Percentiles rank a stretch among this genome's conserved stretches.
Evolutionary conservation across 495 filamentous ascomycete species (phyloP).

Genomic region (Penicillium tannophilum): DNA sequence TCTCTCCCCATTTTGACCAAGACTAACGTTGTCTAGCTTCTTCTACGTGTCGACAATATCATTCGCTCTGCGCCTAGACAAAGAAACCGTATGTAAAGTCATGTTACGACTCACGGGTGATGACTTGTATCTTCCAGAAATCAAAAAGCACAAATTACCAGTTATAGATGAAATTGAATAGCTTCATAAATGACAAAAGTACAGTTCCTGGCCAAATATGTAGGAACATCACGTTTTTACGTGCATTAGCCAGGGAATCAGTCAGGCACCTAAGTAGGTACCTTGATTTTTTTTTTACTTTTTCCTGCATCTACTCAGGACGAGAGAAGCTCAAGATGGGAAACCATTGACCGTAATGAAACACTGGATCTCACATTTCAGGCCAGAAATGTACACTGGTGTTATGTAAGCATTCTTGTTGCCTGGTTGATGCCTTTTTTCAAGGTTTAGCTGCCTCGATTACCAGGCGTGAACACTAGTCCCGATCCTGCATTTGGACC

Average conservation of each 20-base stretch:
- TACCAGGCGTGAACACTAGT: background rate
- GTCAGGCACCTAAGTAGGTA: too few relatives aligned
- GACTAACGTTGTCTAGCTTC: slow-evolving; percentile 50
- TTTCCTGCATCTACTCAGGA: too few relatives aligned
- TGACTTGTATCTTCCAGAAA: slow-evolving; percentile 20
- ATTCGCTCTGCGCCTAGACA: slow-evolving; percentile 76
- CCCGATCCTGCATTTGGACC: background rate
- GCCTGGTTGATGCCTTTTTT: too few relatives aligned
- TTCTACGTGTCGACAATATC: slow-evolving; percentile 85
- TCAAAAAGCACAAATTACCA: slow-evolving; percentile 8
- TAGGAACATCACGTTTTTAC: too few relatives aligned
- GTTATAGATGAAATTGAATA: background rate
- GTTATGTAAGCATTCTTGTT: too few relatives aligned
- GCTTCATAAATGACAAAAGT: background rate
- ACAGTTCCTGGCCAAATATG: background rate
- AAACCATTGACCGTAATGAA: too few relatives aligned
- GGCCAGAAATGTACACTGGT: too few relatives aligned
- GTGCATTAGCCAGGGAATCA: too few relatives aligned
- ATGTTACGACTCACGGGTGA: slow-evolving; percentile 24
- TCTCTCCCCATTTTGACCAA: background rate
- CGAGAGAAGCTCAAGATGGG: too few relatives aligned
- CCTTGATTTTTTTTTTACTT: too few relatives aligned
- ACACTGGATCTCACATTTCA: too few relatives aligned
- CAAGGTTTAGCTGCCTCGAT: background rate
- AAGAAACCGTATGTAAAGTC: slow-evolving; percentile 68